These are phyloP conservation scores for Aquilaria agallochum DNA, from an alignment of 441 rosid species.

Conservation along the genomic window DNA sequence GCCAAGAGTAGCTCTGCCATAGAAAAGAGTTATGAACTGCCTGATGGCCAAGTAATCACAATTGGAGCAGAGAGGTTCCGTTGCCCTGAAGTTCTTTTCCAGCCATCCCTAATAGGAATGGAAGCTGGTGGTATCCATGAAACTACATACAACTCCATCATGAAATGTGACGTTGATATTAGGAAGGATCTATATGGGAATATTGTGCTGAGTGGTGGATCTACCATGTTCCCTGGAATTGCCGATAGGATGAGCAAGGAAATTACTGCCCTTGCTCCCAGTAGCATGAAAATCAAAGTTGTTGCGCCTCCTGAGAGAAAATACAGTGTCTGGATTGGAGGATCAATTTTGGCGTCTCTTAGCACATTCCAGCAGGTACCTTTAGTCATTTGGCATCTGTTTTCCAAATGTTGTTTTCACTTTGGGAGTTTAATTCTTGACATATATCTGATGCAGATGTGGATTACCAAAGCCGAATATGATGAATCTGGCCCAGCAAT, in stretches of 20 bases:
- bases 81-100: constrained; percentile 80
- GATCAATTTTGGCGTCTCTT: constrained; percentile 68
- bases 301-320: constrained; percentile 72
- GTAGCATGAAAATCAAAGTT: constrained; percentile 70
- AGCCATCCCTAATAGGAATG: constrained; percentile 72
- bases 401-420: background rate
- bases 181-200: constrained; percentile 74
- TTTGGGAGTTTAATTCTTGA: too few relatives aligned
- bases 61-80: constrained; percentile 75
- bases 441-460: background rate
- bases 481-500: constrained; percentile 8
- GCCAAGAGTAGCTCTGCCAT: constrained; percentile 67
- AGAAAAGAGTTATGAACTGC: constrained; percentile 73
- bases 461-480: constrained; percentile 6
- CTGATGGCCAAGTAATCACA: constrained; percentile 69
- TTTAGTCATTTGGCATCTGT: background rate
- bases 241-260: constrained; percentile 82
- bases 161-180: constrained; percentile 74
- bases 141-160: constrained; percentile 68
- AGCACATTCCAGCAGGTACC: constrained; percentile 76
- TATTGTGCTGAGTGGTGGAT: constrained; percentile 75
- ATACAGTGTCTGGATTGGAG: constrained; percentile 78
- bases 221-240: constrained; percentile 77
- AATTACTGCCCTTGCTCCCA: constrained; percentile 68
- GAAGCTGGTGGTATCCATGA: constrained; percentile 75